Evolutionary conservation across 306 rosid species (phyloP), one percentile per base, ranked within the genome.

Genomic region (Pyrus pyrifolia): DNA sequence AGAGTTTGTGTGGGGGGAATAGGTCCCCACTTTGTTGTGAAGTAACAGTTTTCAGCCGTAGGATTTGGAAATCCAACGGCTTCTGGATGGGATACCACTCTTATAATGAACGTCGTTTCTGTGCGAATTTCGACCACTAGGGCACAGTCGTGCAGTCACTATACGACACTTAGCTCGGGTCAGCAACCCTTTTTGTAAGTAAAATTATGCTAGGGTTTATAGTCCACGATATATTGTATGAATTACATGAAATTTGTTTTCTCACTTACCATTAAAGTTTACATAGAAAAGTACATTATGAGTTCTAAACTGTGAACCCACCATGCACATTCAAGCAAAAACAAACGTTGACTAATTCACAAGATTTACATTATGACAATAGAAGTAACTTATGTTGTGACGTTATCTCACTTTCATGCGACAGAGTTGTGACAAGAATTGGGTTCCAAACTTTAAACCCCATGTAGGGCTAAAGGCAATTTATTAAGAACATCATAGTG

Each of bases 21-120:
- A 38, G 78, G 76, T 72, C 68, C 68, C 77, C 82, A 80, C 79
- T 44, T 79, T 5, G 68, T 18, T 40, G 22, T 8, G 51, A 6
- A 44, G 75, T 81, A 78, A 72, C 63, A 46, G 67, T 83, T 83
- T 27, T 29, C 49, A 70, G 75, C 84, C 91, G 87, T 82, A 68
- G 58, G 82, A 85, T 87, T 55, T n/a, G 1, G 8, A 35, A 68
- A 83, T 78, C 84, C 75, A 68, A 73, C 83, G 87, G 82, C 68
- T 75, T 68, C 60, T 46, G 52, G 53, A 40, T 4, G 19, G 42
- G 75, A 87, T 86, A 81, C 93, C 86, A 81, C 81, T 38, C 1
- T 13, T 40, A 71, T 78, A 81, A 40, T 77, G 11, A 44, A 46
- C 2, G 2, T 46, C 61, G 61, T n/a, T 21, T 19, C 4, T 55